Evolutionary conservation across 176 grass and related monocot genomes (phyloP), one percentile per base, ranked within the genome.

Genomic region (Carex myosuroides): DNA sequence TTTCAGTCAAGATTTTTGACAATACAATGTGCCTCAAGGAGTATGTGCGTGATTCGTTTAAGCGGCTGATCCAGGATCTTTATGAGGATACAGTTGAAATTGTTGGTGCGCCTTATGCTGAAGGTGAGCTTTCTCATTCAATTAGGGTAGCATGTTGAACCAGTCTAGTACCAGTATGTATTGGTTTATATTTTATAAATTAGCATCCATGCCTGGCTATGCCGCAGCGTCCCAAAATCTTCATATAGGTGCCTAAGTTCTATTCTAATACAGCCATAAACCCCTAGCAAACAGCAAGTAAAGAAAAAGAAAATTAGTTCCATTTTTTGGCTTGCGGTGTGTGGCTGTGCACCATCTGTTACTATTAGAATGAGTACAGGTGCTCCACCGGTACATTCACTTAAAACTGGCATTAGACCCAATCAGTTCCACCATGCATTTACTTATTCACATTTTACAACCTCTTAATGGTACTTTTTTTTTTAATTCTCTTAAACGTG

Each of bases 1-100:
- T 79, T 79, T 54, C 22, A 7, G 74, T 79, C 24, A 79, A 79
- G 74, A 32, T 79, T 79, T 79, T 57, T 57, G 74, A 79, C 74
- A 79, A 79, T 57, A 54, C 74, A 3, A 79, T 79, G 74, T 79
- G 74, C 29, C 29, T 79, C 24, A 79, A 79, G 74, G 74, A 79
- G 21, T 79, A 79, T 32, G 74, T n/a, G 21, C n/a, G 0, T 13
- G 24, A 52, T 17, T 33, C 74, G 0, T 52, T 41, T 32, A 79
- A 54, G 74, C 46, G 53, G 21, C 14, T 22, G 6, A 29, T 52
- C 14, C 35, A 42, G 6, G 66, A 70, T 70, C 66, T 70, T 7
- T 79, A 54, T 33, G 22, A 78, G 2, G 73, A 78, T 78, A 13
- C 24, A 8, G 10, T 53, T 55, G 20, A 9, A 79, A 17, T 22